Percentiles rank a stretch among this genome's conserved stretches.
These are phyloP conservation scores for Breynia disticha DNA, from an alignment of 441 rosid species.

Conservation along the genomic window DNA sequence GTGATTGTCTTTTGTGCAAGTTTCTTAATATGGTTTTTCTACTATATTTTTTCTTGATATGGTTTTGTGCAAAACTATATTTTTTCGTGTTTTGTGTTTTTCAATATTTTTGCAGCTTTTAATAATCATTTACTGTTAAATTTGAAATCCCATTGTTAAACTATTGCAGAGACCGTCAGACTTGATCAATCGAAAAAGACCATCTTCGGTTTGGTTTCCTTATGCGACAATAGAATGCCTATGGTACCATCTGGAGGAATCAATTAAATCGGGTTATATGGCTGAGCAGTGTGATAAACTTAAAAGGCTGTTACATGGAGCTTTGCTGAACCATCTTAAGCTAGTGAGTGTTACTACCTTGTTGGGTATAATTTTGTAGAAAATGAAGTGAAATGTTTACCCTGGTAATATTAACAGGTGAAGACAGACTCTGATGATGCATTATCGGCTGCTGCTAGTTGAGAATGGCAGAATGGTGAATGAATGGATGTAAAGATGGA, in stretches of 20 bases:
- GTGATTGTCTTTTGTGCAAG: no score
- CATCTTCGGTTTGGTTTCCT: conserved; percentile 84
- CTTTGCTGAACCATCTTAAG: conserved; percentile 67
- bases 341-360: conserved; percentile 33
- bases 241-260: conserved; percentile 74
- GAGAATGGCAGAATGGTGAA: neutral
- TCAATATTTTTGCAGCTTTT: no score
- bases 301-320: conserved; percentile 49
- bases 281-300: conserved; percentile 75
- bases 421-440: conserved; percentile 78
- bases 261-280: conserved; percentile 53
- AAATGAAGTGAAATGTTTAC: neutral
- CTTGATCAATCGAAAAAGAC: conserved; percentile 61
- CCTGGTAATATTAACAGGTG: conserved; percentile 41
- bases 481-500: no score
- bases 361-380: neutral
- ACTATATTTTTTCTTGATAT: no score
- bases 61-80: no score
- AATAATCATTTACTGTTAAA: no score
- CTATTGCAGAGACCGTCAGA: conserved; percentile 67
- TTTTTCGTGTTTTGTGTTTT: no score
- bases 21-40: no score
- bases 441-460: conserved; percentile 29
- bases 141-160: no score
- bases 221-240: conserved; percentile 63